These are phyloP conservation scores for Candida khao-thaluensis DNA, from an alignment of 805 yeast species.

Conservation along the genomic window DNA sequence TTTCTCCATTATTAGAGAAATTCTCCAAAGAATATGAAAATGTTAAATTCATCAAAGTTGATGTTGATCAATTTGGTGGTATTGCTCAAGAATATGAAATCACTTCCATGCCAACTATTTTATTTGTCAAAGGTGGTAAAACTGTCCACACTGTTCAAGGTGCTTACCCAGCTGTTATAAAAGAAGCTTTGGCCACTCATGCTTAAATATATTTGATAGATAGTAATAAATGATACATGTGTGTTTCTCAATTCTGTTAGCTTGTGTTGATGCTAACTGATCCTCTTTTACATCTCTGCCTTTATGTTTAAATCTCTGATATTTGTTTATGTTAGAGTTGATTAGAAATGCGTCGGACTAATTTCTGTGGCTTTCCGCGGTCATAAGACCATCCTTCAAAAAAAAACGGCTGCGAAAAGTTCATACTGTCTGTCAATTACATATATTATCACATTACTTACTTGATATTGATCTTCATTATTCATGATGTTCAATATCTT, in stretches of 20 bases:
- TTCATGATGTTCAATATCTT: conserved; percentile 18
- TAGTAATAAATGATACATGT: no score
- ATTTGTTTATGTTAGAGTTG: no score
- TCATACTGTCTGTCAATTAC: no score
- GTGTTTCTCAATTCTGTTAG: no score
- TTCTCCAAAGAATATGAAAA: conserved; percentile 64
- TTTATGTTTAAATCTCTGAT: no score
- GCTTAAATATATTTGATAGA: conserved; percentile 29
- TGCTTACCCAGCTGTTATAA: conserved; percentile 84
- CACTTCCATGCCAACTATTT: conserved; percentile 58
- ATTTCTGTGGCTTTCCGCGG: conserved; percentile 2
- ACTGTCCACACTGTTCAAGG: conserved; percentile 80
- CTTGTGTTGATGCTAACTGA: no score
- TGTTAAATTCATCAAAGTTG: conserved; percentile 83
- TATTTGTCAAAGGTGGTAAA: conserved; percentile 82
- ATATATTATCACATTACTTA: no score
- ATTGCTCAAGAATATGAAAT: conserved; percentile 68
- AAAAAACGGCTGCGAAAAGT: no score
- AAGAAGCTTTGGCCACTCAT: conserved; percentile 58
- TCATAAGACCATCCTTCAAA: no score
- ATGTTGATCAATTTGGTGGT: conserved; percentile 79
- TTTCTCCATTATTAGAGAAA: conserved; percentile 89
- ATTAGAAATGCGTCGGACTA: no score
- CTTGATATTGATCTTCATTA: no score
- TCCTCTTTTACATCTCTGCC: no score